phyloP scores from a whole-genome alignment of 345 rosid species.

The Melaleuca quinquenervia region DNA sequence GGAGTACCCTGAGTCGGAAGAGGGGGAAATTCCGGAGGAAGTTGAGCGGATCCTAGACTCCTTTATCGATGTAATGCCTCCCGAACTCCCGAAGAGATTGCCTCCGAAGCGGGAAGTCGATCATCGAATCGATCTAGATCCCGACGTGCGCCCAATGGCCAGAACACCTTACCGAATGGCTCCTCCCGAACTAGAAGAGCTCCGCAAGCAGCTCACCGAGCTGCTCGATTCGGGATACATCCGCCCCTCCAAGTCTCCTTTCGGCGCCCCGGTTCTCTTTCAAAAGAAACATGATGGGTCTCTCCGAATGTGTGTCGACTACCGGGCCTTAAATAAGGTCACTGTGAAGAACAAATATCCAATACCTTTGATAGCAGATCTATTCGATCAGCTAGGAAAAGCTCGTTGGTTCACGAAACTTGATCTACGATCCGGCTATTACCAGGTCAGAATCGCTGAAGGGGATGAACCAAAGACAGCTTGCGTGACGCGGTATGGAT shows the following conservation, averaged over 20 bases:
- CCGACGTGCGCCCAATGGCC: background rate
- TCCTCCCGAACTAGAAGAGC: background rate
- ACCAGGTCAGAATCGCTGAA: background rate
- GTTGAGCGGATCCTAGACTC: too few species aligned
- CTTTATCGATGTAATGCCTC: background rate
- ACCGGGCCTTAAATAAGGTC: background rate
- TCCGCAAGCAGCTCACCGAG: background rate
- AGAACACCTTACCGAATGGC: background rate
- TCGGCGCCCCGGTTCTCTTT: background rate
- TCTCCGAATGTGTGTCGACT: background rate
- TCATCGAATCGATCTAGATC: background rate
- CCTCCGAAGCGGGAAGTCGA: background rate
- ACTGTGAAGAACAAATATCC: conserved; percentile 1
- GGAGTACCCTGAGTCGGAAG: too few species aligned
- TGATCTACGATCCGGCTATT: background rate
- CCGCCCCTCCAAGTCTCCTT: background rate
- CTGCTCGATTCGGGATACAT: background rate
- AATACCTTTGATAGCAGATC: background rate
- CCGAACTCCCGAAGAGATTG: background rate
- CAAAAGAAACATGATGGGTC: background rate
- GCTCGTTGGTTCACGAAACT: background rate
- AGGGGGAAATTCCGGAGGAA: too few species aligned
- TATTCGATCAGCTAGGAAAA: background rate
- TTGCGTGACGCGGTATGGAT: background rate
- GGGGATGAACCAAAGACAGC: background rate